These are phyloP conservation scores for Calonectria ilicicola DNA, from an alignment of 2,329 filamentous ascomycete species.

Conservation along the genomic window DNA sequence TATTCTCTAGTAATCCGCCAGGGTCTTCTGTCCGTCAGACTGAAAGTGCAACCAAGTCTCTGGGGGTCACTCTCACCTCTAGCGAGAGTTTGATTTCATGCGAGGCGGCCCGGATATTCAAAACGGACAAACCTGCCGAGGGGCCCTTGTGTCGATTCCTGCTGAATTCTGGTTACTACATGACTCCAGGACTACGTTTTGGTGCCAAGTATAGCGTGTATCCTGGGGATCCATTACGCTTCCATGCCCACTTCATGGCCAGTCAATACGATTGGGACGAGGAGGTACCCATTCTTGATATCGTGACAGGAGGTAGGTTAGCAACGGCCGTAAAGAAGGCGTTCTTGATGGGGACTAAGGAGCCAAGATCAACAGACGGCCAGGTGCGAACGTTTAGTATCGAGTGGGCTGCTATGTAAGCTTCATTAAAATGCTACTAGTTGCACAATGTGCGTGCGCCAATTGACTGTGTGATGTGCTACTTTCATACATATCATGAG, in stretches of 20 bases:
- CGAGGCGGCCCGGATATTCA: constrained; percentile 23
- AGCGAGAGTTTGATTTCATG: constrained; percentile 46
- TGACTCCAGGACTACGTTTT: constrained; percentile 92
- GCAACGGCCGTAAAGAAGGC: constrained; percentile 98
- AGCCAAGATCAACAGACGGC: constrained; percentile 51
- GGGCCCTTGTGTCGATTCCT: constrained; percentile 82
- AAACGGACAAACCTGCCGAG: constrained; percentile 29
- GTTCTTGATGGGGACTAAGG: constrained; percentile 83
- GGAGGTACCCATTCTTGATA: constrained; percentile 83
- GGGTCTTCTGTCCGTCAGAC: constrained; percentile 23
- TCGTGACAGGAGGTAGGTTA: constrained; percentile 87
- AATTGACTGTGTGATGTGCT: background rate
- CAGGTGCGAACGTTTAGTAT: constrained; percentile 82
- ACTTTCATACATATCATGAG: background rate
- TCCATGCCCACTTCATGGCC: constrained; percentile 94
- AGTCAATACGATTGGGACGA: constrained; percentile 90
- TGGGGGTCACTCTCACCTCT: constrained; percentile 52
- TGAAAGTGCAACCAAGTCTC: constrained; percentile 32
- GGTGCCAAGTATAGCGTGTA: constrained; percentile 96
- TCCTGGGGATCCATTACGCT: constrained; percentile 92
- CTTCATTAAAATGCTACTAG: constrained; percentile 23
- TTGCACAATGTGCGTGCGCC: background rate
- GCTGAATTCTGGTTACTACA: constrained; percentile 83
- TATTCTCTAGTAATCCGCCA: constrained; percentile 35
- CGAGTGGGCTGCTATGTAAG: constrained; percentile 94